Base-by-base conservation (phyloP, 2,329 filamentous ascomycete species). In the Sordariomycetes sp. region DNA sequence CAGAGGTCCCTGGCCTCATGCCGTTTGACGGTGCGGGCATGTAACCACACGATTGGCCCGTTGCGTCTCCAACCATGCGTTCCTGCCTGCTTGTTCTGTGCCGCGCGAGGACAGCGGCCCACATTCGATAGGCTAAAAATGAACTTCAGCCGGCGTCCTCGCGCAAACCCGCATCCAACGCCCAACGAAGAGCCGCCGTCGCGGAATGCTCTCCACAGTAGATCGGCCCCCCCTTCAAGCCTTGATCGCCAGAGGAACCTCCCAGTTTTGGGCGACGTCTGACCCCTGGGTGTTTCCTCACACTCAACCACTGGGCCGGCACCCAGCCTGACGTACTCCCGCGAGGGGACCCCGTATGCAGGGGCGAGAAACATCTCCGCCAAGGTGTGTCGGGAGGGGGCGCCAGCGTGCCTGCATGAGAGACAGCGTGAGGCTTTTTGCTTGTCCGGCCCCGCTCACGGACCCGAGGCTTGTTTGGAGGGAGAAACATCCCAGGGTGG, bases 61-160 rank as follows among this genome's bases (percentile, higher is more conserved):
- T 46, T 7, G 16, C 11, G 18, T n/a, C 16, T 6, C 16, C 8
- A 14, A 8, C 40, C 16, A 46, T 46, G 40, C 40, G 40, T n/a
- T n/a, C 40, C 10, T 46, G 18, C 11, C 40, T n/a, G 16, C 22
- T 20, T 37, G 40, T 32, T 46, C 54, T 46, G 54, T 48, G 40
- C 54, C 40, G 24, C 14, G 37, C 46, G 54, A 24, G 46, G 55
- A 57, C 34, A 52, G 54, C 40, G 46, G 46, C n/a, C 28, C n/a
- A 35, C 14, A 20, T 14, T 57, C 51, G 55, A 57, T 57, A 57
- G 55, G 55, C 55, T 51, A 57, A 57, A 51, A 25, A 46, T 25
- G 54, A 46, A 32, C 14, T n/a, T 18, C 37, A 40, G 32, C 43
- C 54, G 43, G 54, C 40, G 34, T 50, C 16, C 40, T 40, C 22